Percentiles rank a stretch among this genome's conserved stretches.
Evolutionary conservation across 1,284 basidiomycete genomes (phyloP).

Genomic region (Ustilago tritici): DNA sequence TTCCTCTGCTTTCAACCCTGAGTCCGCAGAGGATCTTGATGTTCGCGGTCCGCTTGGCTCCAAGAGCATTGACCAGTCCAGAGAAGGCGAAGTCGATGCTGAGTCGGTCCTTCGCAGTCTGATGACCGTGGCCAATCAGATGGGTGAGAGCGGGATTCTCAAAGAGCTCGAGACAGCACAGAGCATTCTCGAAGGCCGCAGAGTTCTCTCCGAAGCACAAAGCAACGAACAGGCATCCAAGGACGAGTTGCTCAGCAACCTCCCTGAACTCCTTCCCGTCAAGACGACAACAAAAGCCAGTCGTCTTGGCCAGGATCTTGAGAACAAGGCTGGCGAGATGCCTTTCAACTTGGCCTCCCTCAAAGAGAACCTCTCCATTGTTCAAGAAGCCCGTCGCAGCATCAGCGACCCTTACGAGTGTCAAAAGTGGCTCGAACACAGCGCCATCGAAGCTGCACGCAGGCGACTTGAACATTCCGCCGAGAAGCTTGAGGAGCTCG

Average conservation of each 20-base stretch:
- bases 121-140: conserved; percentile 40
- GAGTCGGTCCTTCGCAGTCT: conserved; percentile 41
- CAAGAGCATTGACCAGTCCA: conserved; percentile 38
- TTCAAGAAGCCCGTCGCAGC: conserved; percentile 55
- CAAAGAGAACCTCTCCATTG: conserved; percentile 61
- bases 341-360: conserved; percentile 63
- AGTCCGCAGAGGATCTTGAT: conserved; percentile 34
- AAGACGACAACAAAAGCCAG: conserved; percentile 40
- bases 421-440: conserved; percentile 67
- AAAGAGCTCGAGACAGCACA: conserved; percentile 52
- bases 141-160: conserved; percentile 49
- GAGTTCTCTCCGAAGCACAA: conserved; percentile 34
- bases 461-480: conserved; percentile 61
- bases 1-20: conserved; percentile 52
- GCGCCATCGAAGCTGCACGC: conserved; percentile 64
- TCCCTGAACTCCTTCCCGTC: conserved; percentile 59
- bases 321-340: conserved; percentile 39
- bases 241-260: conserved; percentile 19
- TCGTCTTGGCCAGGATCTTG: conserved; percentile 35
- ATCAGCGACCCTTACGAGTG: conserved; percentile 63
- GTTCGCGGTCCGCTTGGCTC: conserved; percentile 40
- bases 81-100: conserved; percentile 50
- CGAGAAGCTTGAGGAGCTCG: conserved; percentile 60
- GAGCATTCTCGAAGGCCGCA: conserved; percentile 45
- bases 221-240: conserved; percentile 8